These are phyloP conservation scores for Picochlorum costavermella DNA, from an alignment of 139 green algal genomes.

Conservation along the genomic window DNA sequence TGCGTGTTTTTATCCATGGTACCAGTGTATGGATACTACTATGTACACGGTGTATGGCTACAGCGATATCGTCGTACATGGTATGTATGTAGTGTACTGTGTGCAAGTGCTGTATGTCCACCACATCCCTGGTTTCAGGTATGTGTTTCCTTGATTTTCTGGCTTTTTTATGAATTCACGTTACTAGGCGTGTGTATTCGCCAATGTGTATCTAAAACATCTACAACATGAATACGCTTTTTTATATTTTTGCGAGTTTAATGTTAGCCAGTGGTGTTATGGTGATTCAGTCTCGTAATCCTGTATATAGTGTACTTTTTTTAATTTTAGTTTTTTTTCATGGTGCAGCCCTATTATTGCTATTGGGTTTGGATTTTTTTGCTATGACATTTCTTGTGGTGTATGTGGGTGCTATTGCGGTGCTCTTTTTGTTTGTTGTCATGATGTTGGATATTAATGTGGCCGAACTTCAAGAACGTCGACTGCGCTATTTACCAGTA, in stretches of 20 bases:
- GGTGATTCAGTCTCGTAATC: conserved; percentile 42
- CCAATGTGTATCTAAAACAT: conserved; percentile 12
- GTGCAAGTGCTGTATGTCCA: neutral
- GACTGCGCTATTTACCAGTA: conserved; percentile 43
- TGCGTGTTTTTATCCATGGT: too few species aligned
- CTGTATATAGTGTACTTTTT: conserved; percentile 46
- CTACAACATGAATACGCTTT: conserved; percentile 34
- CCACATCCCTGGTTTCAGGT: neutral
- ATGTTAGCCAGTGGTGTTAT: conserved; percentile 39
- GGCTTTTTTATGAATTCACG: conserved; percentile 11
- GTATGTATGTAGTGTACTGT: neutral
- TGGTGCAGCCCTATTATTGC: conserved; percentile 37
- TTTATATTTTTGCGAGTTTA: conserved; percentile 51
- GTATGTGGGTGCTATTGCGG: conserved; percentile 61
- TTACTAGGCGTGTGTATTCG: conserved; percentile 8
- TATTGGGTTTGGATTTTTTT: conserved; percentile 47
- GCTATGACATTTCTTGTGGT: conserved; percentile 49
- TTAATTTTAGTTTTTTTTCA: conserved; percentile 58
- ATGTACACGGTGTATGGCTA: neutral
- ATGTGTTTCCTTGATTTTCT: neutral
- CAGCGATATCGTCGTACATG: neutral
- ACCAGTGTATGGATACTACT: too few species aligned
- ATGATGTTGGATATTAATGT: conserved; percentile 67
- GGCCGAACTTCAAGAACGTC: conserved; percentile 56
- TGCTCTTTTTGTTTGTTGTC: conserved; percentile 67